Conservation (phyloP, 805 yeast genomes). For the Lachancea dasiensis region DNA sequence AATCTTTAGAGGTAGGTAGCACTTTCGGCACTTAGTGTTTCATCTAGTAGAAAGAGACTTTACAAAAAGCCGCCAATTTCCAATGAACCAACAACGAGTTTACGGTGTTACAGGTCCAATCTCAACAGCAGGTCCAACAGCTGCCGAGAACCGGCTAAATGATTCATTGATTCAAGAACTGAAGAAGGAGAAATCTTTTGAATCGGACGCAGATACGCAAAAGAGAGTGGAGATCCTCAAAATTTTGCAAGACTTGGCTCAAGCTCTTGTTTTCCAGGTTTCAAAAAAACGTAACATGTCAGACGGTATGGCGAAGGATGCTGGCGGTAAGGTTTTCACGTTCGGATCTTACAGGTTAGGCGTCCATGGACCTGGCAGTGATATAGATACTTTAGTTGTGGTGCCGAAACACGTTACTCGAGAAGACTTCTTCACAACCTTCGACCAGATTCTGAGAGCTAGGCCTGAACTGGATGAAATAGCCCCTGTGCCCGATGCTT, state of each 20-base stretch:
- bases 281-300: conserved; percentile 83
- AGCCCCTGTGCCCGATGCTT: conserved; percentile 92
- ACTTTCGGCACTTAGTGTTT: no score
- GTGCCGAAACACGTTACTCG: conserved; percentile 93
- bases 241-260: conserved; percentile 63
- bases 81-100: conserved; percentile 32
- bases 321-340: conserved; percentile 97
- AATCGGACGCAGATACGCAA: conserved; percentile 74
- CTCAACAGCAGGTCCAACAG: conserved; percentile 77
- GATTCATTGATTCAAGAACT: conserved; percentile 73
- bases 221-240: conserved; percentile 72
- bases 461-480: conserved; percentile 86
- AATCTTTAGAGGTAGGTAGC: no score
- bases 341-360: conserved; percentile 93
- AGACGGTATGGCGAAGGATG: conserved; percentile 95
- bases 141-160: conserved; percentile 69
- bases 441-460: conserved; percentile 59
- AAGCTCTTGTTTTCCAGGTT: conserved; percentile 78
- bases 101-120: conserved; percentile 52
- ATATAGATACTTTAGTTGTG: conserved; percentile 94
- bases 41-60: no score
- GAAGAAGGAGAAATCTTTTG: conserved; percentile 81
- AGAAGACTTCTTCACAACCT: conserved; percentile 82
- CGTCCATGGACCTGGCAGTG: conserved; percentile 97
- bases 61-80: no score